phyloP scores from a whole-genome alignment of 148 eudicot genomes.

The Rhododendron kiyosumense region DNA sequence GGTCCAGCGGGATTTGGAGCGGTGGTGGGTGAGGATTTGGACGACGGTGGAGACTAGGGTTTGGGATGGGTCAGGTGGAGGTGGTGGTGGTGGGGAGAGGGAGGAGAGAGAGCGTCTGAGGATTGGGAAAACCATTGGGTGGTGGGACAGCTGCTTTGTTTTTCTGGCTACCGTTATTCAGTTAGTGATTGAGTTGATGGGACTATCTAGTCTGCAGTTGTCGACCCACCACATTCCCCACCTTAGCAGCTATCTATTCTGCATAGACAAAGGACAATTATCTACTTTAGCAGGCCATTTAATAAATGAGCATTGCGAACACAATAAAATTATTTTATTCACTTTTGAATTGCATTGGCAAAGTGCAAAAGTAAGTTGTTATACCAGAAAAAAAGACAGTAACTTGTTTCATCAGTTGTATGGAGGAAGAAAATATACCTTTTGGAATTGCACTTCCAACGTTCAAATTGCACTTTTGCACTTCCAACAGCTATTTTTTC shows the following conservation, averaged over 20 bases:
- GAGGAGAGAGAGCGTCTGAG: slow-evolving; percentile 18
- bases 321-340: background rate
- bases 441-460: no score
- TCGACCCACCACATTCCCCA: background rate
- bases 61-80: slow-evolving; percentile 4
- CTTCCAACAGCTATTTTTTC: no score
- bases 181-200: background rate
- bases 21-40: slow-evolving; percentile 53
- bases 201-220: no score
- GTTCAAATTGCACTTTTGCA: no score
- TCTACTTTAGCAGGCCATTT: background rate
- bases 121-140: slow-evolving; percentile 26
- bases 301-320: background rate
- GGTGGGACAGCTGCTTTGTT: background rate
- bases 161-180: background rate
- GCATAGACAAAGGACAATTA: background rate
- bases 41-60: slow-evolving; percentile 40
- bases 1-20: slow-evolving; percentile 69
- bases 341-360: background rate
- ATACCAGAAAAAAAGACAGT: background rate
- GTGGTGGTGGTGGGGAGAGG: slow-evolving; percentile 11
- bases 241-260: background rate
- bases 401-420: background rate
- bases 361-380: background rate
- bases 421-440: background rate